Conservation (phyloP, 331 rosid species). For the Rhamnella rubrinervis region DNA sequence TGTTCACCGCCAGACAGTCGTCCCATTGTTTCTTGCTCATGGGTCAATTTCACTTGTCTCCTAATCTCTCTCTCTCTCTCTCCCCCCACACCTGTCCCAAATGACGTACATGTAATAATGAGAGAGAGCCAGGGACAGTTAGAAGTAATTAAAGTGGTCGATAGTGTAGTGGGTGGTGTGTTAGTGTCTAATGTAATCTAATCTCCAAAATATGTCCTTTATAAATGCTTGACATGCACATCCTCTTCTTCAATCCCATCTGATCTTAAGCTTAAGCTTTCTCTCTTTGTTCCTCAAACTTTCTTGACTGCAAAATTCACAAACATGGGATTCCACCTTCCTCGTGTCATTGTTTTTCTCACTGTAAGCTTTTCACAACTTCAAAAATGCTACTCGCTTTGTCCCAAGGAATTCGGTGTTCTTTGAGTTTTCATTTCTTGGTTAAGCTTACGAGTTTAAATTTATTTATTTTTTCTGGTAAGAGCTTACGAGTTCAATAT, state of each 20-base stretch:
- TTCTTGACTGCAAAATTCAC: neutral
- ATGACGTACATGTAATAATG: constrained; percentile 8
- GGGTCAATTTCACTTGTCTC: neutral
- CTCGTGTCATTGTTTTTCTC: constrained; percentile 36
- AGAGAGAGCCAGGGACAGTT: constrained; percentile 50
- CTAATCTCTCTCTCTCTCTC: neutral
- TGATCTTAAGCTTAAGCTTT: neutral
- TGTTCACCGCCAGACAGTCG: no score
- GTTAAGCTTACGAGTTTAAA: no score
- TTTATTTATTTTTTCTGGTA: neutral
- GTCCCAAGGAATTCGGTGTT: neutral
- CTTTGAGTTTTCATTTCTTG: neutral
- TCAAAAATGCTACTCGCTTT: neutral
- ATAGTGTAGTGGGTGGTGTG: constrained; percentile 3
- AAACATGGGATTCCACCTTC: constrained; percentile 40
- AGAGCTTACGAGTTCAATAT: neutral
- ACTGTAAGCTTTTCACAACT: constrained; percentile 33
- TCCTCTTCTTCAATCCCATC: constrained; percentile 6
- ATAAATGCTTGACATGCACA: constrained; percentile 28
- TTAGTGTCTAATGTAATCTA: neutral
- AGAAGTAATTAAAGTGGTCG: constrained; percentile 36
- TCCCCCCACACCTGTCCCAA: constrained; percentile 19
- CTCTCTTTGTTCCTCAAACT: neutral
- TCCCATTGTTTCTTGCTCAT: neutral
- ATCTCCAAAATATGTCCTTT: neutral